Percentiles rank a stretch among this genome's conserved stretches.
Evolutionary conservation across 176 grass and related monocot genomes (phyloP).

Genomic region (Eremochloa ophiuroides): DNA sequence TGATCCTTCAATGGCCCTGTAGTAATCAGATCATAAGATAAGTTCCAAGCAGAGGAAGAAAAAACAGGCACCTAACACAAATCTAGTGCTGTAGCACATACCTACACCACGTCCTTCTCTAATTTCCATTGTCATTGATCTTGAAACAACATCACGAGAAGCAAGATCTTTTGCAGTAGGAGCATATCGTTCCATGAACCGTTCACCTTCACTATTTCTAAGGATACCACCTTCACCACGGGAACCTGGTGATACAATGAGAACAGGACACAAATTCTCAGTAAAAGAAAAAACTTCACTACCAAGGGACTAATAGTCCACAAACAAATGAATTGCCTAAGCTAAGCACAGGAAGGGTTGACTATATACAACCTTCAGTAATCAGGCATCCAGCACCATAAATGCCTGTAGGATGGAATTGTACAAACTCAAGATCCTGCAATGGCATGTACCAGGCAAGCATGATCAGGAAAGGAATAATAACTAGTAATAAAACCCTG

Average conservation of each 20-base stretch:
- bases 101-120: conserved; percentile 79
- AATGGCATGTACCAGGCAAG: conserved; percentile 21
- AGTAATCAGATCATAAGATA: no score
- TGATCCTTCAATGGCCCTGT: conserved; percentile 88
- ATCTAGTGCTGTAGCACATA: background rate
- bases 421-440: conserved; percentile 98
- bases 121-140: conserved; percentile 92
- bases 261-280: background rate
- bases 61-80: no score
- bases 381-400: conserved; percentile 89
- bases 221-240: conserved; percentile 92
- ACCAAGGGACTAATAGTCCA: background rate
- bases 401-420: conserved; percentile 85
- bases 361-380: conserved; percentile 65
- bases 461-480: conserved; percentile 18
- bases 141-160: conserved; percentile 84
- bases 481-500: background rate
- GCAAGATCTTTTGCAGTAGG: conserved; percentile 80
- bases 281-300: background rate
- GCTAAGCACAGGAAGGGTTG: background rate
- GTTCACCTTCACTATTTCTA: conserved; percentile 80
- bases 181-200: conserved; percentile 87
- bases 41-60: no score
- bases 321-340: background rate
- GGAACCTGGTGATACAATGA: conserved; percentile 41